These are phyloP conservation scores for Bondarzewia mesenterica DNA, from an alignment of 1,284 basidiomycete species.

Conservation along the genomic window DNA sequence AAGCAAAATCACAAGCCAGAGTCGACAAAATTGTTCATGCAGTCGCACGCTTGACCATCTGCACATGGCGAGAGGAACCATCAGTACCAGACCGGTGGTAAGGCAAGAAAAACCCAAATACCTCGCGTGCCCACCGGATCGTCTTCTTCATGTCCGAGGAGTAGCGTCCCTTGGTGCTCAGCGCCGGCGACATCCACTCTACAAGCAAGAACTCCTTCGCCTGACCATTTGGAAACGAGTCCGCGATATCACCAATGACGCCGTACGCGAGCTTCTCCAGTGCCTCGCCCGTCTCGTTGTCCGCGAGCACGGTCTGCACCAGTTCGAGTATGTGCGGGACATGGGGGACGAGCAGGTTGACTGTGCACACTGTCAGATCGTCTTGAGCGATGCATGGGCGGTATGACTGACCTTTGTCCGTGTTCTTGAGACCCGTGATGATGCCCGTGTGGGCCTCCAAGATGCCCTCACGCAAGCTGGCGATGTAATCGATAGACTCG, in stretches of 20 bases:
- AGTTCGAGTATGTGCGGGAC: constrained; percentile 76
- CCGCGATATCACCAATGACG: constrained; percentile 89
- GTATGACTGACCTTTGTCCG: constrained; percentile 54
- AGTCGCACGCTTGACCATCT: constrained; percentile 69
- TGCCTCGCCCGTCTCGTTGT: constrained; percentile 80
- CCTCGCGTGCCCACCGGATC: constrained; percentile 78
- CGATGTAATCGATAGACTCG: constrained; percentile 90
- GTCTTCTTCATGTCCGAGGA: constrained; percentile 69
- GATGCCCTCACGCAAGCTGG: constrained; percentile 88
- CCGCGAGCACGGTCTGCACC: constrained; percentile 71
- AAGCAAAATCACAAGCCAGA: background rate
- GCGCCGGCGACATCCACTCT: constrained; percentile 77
- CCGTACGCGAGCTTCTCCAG: constrained; percentile 76
- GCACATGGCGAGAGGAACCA: constrained; percentile 6
- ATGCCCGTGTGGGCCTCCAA: constrained; percentile 96
- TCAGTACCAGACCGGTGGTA: no score
- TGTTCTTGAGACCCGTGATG: constrained; percentile 83
- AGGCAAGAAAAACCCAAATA: constrained; percentile 26
- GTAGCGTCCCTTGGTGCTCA: constrained; percentile 66
- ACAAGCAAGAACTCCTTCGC: constrained; percentile 75
- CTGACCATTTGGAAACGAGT: constrained; percentile 74
- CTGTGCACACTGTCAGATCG: constrained; percentile 26
- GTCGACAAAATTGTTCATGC: constrained; percentile 33
- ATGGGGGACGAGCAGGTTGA: constrained; percentile 64
- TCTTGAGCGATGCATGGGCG: background rate